Percentiles rank a stretch among this genome's conserved stretches.
phyloP scores from a whole-genome alignment of 2,329 filamentous ascomycete genomes.

The Aureobasidium subglaciale region DNA sequence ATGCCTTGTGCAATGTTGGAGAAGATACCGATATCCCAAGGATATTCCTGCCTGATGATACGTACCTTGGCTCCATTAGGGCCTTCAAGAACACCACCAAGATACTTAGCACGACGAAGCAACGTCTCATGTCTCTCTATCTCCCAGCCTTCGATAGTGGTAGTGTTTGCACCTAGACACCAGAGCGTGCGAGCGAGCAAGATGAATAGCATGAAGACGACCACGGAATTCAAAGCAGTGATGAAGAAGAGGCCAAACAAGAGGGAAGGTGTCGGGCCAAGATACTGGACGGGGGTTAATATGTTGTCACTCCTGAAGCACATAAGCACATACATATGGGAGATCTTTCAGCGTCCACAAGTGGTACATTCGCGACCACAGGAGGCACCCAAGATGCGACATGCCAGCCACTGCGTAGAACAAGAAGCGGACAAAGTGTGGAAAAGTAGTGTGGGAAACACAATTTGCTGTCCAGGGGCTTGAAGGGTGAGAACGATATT shows the following conservation, averaged over 20 bases:
- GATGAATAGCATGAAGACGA: conserved; percentile 55
- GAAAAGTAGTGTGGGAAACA: conserved; percentile 73
- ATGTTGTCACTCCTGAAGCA: not conserved
- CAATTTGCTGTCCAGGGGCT: conserved; percentile 50
- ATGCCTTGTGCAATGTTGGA: conserved; percentile 68
- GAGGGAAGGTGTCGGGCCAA: conserved; percentile 57
- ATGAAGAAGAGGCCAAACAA: conserved; percentile 58
- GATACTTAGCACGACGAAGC: conserved; percentile 37
- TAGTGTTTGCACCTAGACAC: conserved; percentile 61
- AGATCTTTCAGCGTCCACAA: conserved; percentile 61
- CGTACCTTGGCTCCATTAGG: conserved; percentile 49
- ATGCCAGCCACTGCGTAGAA: conserved; percentile 60
- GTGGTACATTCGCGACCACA: conserved; percentile 51
- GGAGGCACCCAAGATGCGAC: conserved; percentile 51
- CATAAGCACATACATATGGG: conserved; percentile 49
- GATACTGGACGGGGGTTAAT: conserved; percentile 43
- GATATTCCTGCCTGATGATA: conserved; percentile 65
- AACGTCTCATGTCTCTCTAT: conserved; percentile 43
- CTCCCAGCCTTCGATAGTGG: conserved; percentile 75
- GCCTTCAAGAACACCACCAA: conserved; percentile 51
- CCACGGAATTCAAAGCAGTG: conserved; percentile 50
- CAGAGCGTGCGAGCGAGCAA: conserved; percentile 57
- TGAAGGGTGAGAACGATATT: not conserved
- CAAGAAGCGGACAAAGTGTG: conserved; percentile 75
- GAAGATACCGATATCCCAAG: conserved; percentile 73